Evolutionary conservation across 2,329 filamentous ascomycete genomes (phyloP).

Genomic region (Fusarium palustre): DNA sequence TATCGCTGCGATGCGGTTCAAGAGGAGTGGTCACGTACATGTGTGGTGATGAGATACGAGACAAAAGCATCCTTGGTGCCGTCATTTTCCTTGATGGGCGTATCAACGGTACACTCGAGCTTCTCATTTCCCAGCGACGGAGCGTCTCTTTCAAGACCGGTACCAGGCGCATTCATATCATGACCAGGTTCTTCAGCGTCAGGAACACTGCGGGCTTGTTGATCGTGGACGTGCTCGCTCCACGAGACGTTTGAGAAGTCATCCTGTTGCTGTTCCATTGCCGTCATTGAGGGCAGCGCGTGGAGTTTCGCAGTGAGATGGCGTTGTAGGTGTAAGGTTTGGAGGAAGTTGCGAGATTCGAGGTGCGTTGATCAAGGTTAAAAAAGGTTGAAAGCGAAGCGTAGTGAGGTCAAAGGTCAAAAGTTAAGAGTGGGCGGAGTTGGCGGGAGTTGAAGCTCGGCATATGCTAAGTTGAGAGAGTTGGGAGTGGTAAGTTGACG

Average conservation of each 20-base stretch:
- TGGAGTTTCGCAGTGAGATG: neutral
- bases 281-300: conserved; percentile 48
- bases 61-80: conserved; percentile 97
- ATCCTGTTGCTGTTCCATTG: conserved; percentile 67
- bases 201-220: conserved; percentile 45
- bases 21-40: conserved; percentile 64
- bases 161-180: conserved; percentile 59
- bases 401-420: conserved; percentile 1
- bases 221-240: conserved; percentile 68
- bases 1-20: neutral
- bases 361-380: neutral
- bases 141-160: conserved; percentile 66
- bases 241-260: conserved; percentile 87
- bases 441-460: conserved; percentile 39
- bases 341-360: neutral
- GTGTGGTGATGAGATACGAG: conserved; percentile 92
- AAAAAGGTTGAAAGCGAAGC: neutral
- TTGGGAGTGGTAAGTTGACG: conserved; percentile 21
- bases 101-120: conserved; percentile 84
- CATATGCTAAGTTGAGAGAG: conserved; percentile 18
- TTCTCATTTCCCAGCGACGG: conserved; percentile 76
- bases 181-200: conserved; percentile 47
- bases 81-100: conserved; percentile 93
- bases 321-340: neutral
- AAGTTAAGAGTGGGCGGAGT: conserved; percentile 30